Conservation (phyloP, 495 filamentous ascomycete genomes). For the Penicillium manginii region DNA sequence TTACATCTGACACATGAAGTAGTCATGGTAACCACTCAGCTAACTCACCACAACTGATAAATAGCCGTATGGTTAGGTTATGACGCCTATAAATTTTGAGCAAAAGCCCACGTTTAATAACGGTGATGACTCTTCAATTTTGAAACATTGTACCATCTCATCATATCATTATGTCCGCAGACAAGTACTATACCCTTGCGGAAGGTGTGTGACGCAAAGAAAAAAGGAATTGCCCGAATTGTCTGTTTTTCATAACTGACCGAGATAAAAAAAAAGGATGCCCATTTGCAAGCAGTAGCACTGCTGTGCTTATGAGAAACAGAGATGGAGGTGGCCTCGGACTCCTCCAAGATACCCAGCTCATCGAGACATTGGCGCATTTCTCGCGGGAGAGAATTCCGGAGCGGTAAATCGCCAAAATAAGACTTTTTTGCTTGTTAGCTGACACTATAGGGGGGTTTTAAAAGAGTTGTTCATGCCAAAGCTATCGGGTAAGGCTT, state of each 20-base stretch:
- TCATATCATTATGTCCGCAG: background rate
- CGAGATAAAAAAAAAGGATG: constrained; percentile 5
- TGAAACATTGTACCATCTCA: no score
- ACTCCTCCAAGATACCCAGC: constrained; percentile 4
- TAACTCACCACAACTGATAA: no score
- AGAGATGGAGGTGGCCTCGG: constrained; percentile 9
- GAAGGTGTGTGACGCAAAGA: constrained; percentile 2
- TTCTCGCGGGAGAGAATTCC: constrained; percentile 12
- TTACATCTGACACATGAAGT: no score
- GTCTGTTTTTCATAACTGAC: background rate
- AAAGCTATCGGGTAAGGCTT: background rate
- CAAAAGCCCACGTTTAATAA: no score
- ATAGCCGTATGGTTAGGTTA: no score
- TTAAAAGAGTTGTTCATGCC: background rate
- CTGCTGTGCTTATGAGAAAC: constrained; percentile 2
- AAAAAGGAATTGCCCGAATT: background rate
- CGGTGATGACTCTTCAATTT: no score
- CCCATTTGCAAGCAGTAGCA: constrained; percentile 10
- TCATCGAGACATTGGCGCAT: background rate
- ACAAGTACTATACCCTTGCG: constrained; percentile 11
- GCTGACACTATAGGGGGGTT: background rate
- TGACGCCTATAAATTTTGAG: no score
- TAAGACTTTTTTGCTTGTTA: no score
- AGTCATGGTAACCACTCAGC: no score
- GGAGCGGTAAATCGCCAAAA: constrained; percentile 9